Base-by-base conservation (phyloP, 2,329 filamentous ascomycete genomes). In the Penicillium polonicum region DNA sequence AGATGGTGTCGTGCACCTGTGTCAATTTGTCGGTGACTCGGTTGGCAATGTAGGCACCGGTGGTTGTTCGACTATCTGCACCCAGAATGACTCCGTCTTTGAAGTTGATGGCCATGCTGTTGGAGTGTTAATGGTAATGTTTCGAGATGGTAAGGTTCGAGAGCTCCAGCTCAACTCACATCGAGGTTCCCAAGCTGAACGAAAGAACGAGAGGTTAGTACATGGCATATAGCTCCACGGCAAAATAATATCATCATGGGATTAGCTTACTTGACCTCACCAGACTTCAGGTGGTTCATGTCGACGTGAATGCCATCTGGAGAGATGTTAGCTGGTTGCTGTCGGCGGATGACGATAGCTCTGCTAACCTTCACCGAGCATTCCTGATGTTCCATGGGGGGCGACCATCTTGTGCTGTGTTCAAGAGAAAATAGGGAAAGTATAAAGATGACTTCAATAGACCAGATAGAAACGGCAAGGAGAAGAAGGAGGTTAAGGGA, bases 11-110 rank as follows among this genome's bases (percentile, higher is more conserved):
- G 80, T 96, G 90, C 60, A 99, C 93, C 82, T 92, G 90, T 71
- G 94, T 99, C 75, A 99, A 87, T 83, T 99, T 99, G 84, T 99
- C 94, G 64, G 94, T 99, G 65, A 99, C 94, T 83, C 94, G 89
- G 79, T 99, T 99, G 70, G 94, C 94, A 74, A 99, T 97, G 84
- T 97, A 99, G 69, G 93, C 88, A 70, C 94, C 94, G 55, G 93
- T 99, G 46, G 94, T 99, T 66, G 94, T 99, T 81, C 94, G 88
- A 72, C 92, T 97, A 78, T 99, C 94, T 70, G 94, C 94, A 65
- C 94, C 90, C 42, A 99, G 84, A 79, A 99, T 97, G 59, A 99
- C 94, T 62, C 94, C 94, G 71, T 96, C 92, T 76, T 94, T 94
- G 86, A 99, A 99, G 72, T 95, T 97, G 76, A 97, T 92, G 61